phyloP scores from a whole-genome alignment of 2,329 filamentous ascomycete species.

The Fusarium sp. region DNA sequence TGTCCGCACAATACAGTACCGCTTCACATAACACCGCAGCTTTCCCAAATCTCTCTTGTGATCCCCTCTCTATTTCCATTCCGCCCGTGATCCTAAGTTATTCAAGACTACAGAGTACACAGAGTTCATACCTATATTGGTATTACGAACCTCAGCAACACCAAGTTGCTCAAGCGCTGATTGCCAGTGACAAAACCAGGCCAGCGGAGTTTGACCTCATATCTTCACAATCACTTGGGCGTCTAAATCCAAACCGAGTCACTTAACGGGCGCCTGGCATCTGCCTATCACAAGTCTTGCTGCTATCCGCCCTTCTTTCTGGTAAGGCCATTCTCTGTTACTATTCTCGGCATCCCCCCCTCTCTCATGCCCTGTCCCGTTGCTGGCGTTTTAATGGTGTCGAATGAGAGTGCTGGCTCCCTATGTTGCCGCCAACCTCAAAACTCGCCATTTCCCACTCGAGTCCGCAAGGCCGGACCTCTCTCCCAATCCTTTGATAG shows the following conservation, averaged over 20 bases:
- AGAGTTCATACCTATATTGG: not conserved
- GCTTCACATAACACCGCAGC: constrained; percentile 33
- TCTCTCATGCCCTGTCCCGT: constrained; percentile 42
- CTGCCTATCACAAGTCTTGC: constrained; percentile 43
- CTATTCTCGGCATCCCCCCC: constrained; percentile 39
- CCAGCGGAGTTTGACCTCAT: constrained; percentile 50
- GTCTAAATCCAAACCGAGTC: constrained; percentile 40
- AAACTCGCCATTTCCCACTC: constrained; percentile 60
- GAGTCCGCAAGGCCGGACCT: constrained; percentile 46
- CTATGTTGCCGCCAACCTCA: constrained; percentile 52
- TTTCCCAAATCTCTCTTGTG: constrained; percentile 24
- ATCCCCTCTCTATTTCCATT: constrained; percentile 13
- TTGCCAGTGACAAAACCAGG: constrained; percentile 18
- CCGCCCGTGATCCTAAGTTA: not conserved
- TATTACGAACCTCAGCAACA: not conserved
- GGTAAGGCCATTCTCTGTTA: constrained; percentile 41
- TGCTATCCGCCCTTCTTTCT: constrained; percentile 33
- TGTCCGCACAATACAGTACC: constrained; percentile 6
- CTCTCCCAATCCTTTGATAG: constrained; percentile 58
- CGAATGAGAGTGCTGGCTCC: constrained; percentile 45
- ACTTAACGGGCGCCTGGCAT: constrained; percentile 33
- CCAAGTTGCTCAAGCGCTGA: not conserved
- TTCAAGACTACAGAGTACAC: not conserved
- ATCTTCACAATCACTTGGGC: constrained; percentile 35
- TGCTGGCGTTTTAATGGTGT: constrained; percentile 49